These are phyloP conservation scores for Lactifluus hygrophoroides DNA, from an alignment of 768 basidiomycete species.

Conservation along the genomic window DNA sequence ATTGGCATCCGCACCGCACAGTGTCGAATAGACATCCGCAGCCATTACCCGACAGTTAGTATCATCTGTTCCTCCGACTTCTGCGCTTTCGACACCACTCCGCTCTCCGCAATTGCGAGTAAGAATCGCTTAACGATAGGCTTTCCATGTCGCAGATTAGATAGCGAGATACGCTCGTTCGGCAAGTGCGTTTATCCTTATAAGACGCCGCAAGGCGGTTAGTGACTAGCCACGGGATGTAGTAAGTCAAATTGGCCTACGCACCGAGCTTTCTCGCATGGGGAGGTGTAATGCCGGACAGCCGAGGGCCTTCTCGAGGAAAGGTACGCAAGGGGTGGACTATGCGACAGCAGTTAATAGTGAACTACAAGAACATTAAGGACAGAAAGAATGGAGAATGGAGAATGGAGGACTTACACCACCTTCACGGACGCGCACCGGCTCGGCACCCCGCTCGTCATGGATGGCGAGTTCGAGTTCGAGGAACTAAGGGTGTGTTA, in stretches of 20 bases:
- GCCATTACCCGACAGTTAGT: background rate
- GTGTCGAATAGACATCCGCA: no score
- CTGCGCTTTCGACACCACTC: background rate
- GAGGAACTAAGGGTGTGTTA: conserved; percentile 80
- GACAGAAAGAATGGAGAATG: background rate
- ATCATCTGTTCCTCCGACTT: background rate
- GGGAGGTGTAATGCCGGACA: conserved; percentile 91
- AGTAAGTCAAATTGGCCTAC: conserved; percentile 22
- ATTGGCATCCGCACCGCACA: no score
- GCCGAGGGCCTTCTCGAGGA: conserved; percentile 83
- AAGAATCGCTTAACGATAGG: no score
- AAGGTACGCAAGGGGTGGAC: conserved; percentile 93
- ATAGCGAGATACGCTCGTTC: conserved; percentile 83
- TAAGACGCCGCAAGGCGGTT: no score
- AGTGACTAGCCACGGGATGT: conserved; percentile 1
- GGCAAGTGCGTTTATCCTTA: conserved; percentile 90
- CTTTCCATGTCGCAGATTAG: conserved; percentile 73
- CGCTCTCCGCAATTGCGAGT: conserved; percentile 37
- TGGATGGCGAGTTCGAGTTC: conserved; percentile 74
- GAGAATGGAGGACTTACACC: conserved; percentile 57
- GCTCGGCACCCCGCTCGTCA: conserved; percentile 81
- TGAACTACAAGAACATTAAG: background rate
- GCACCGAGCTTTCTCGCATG: conserved; percentile 82
- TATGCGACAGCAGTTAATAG: conserved; percentile 26
- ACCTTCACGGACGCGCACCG: no score